Conservation (phyloP, 441 rosid species). For the Geranium incanum region DNA sequence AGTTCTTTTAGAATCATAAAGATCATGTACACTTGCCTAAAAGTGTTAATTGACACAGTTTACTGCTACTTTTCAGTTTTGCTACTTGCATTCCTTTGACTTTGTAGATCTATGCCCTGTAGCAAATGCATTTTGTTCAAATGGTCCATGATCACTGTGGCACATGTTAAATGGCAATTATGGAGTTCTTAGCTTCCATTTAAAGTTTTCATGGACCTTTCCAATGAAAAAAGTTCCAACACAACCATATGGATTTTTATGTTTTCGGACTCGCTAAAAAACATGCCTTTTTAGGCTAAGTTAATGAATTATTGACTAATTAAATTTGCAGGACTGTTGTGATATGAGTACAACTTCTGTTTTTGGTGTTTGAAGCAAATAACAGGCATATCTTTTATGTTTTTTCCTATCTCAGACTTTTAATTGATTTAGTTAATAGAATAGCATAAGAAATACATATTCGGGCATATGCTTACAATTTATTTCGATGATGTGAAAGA, state of each 20-base stretch:
- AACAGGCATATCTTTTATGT: not conserved
- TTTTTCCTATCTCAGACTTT: not conserved
- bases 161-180: too few relatives aligned
- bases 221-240: not conserved
- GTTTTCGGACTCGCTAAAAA: not conserved
- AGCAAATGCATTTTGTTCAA: too few relatives aligned
- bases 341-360: not conserved
- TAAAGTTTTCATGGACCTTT: not conserved
- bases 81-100: too few relatives aligned
- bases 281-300: not conserved
- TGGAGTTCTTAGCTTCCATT: not conserved
- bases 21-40: not conserved
- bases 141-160: too few relatives aligned
- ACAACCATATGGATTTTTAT: not conserved
- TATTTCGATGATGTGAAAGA: not conserved
- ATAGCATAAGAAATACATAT: not conserved
- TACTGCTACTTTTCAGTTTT: too few relatives aligned
- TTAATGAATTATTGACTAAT: not conserved
- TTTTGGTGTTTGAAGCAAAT: not conserved
- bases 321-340: not conserved
- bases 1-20: not conserved
- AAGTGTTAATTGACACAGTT: too few relatives aligned
- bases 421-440: not conserved
- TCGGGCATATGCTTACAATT: not conserved
- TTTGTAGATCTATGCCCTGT: too few relatives aligned